These are phyloP conservation scores for Rhynchosporium graminicola DNA, from an alignment of 2,329 filamentous ascomycete genomes.

Conservation along the genomic window DNA sequence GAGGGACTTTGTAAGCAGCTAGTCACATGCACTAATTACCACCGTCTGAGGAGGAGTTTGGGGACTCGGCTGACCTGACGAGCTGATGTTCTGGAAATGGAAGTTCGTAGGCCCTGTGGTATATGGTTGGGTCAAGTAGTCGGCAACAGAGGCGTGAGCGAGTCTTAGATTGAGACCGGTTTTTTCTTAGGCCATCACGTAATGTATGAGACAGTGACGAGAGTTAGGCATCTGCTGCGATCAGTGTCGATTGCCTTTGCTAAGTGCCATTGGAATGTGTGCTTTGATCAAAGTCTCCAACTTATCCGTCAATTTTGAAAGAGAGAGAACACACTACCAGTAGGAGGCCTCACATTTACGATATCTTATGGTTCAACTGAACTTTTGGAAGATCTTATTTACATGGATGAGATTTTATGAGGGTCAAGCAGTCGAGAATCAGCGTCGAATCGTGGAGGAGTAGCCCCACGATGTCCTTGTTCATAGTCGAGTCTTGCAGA, in stretches of 20 bases:
- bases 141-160: constrained; percentile 32
- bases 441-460: constrained; percentile 37
- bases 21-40: too few species aligned
- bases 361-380: background rate
- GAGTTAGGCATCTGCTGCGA: constrained; percentile 25
- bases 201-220: constrained; percentile 21
- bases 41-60: too few species aligned
- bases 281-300: too few species aligned
- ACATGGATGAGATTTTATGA: constrained; percentile 28
- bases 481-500: constrained; percentile 24
- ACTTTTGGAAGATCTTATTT: background rate
- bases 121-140: constrained; percentile 28
- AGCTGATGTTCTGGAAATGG: constrained; percentile 23
- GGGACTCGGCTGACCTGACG: constrained; percentile 1
- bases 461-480: constrained; percentile 36
- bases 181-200: constrained; percentile 5
- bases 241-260: background rate
- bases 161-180: constrained; percentile 19
- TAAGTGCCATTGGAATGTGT: too few species aligned
- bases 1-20: constrained; percentile 14
- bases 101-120: constrained; percentile 17
- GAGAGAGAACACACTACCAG: too few species aligned
- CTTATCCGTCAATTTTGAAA: too few species aligned
- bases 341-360: too few species aligned
- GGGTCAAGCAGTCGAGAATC: constrained; percentile 42